Conservation (phyloP, 306 rosid genomes). For the Castanopsis chinensis region DNA sequence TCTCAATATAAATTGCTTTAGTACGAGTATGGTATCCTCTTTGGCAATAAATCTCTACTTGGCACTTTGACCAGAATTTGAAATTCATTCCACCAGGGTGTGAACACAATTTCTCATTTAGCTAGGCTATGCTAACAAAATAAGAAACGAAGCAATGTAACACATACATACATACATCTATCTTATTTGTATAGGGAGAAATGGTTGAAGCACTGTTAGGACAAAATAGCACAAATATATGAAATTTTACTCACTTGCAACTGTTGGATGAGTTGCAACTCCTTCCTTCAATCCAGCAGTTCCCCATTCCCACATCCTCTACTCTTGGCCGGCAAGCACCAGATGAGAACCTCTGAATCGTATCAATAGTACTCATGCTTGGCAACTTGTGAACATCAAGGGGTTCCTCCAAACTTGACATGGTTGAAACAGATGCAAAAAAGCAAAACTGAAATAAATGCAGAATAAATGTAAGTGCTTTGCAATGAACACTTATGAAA, state of each 20-base stretch:
- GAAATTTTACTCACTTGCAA: conserved; percentile 49
- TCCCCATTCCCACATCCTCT: conserved; percentile 68
- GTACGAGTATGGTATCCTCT: not conserved
- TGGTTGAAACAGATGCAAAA: conserved; percentile 32
- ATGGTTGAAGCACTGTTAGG: not conserved
- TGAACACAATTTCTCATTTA: not conserved
- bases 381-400: conserved; percentile 88
- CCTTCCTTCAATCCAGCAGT: conserved; percentile 69
- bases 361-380: conserved; percentile 72
- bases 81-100: not conserved
- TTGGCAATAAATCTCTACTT: not conserved
- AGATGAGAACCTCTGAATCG: conserved; percentile 72
- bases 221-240: not conserved
- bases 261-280: conserved; percentile 76
- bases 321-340: conserved; percentile 73
- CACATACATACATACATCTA: not conserved
- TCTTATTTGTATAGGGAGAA: not conserved
- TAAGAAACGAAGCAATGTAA: not conserved
- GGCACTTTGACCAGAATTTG: not conserved
- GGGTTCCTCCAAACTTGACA: conserved; percentile 95
- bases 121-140: not conserved
- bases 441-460: conserved; percentile 24
- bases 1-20: not conserved
- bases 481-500: not conserved
- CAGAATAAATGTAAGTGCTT: conserved; percentile 19